Evolutionary conservation across 2,329 filamentous ascomycete species (phyloP).

Genomic region (Plenodomus tracheiphilus): DNA sequence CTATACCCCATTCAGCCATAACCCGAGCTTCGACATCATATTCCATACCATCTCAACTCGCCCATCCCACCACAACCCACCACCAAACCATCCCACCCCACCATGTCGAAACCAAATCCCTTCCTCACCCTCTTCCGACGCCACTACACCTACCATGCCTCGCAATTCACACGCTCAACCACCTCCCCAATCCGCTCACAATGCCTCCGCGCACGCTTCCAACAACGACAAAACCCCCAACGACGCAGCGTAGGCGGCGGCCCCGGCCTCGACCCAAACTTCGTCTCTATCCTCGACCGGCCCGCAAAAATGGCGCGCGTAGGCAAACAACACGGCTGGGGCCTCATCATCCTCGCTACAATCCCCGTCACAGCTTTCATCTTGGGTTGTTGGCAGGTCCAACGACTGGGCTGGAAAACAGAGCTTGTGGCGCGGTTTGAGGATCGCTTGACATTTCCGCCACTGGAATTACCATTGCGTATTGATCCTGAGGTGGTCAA

Average conservation of each 20-base stretch:
- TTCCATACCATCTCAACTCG: conserved; percentile 10
- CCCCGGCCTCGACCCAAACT: conserved; percentile 71
- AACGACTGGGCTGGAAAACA: conserved; percentile 91
- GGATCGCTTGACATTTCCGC: conserved; percentile 83
- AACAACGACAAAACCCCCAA: conserved; percentile 19
- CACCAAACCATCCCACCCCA: conserved; percentile 2
- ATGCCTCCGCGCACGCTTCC: conserved; percentile 38
- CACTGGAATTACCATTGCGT: conserved; percentile 80
- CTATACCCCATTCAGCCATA: conserved; percentile 20
- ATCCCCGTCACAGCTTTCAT: conserved; percentile 91
- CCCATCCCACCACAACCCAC: conserved; percentile 9
- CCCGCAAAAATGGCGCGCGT: conserved; percentile 78
- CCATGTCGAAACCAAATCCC: conserved; percentile 41
- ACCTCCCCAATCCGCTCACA: conserved; percentile 31
- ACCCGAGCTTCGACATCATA: conserved; percentile 14
- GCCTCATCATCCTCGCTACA: conserved; percentile 78
- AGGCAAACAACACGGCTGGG: conserved; percentile 74
- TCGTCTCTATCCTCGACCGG: conserved; percentile 84
- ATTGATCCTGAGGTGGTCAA: conserved; percentile 79
- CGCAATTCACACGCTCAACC: conserved; percentile 11
- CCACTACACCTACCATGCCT: conserved; percentile 24
- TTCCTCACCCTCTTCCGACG: conserved; percentile 38
- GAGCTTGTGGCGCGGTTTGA: conserved; percentile 89
- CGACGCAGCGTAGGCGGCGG: conserved; percentile 25
- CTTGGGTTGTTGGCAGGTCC: conserved; percentile 93